Percentiles rank a stretch among this genome's conserved stretches.
These are phyloP conservation scores for Scheffersomyces titani DNA, from an alignment of 1,139 yeast species.

Conservation along the genomic window DNA sequence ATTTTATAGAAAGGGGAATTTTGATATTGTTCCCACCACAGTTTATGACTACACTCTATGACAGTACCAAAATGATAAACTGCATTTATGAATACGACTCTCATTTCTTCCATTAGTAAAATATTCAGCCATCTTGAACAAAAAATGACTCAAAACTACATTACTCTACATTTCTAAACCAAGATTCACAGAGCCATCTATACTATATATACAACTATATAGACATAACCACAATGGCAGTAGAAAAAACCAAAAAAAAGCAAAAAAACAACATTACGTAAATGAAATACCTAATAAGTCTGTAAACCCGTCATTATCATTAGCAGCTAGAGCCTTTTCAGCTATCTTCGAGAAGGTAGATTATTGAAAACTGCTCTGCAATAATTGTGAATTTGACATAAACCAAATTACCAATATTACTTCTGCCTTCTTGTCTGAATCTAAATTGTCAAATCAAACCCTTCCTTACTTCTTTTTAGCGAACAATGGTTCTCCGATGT, in stretches of 20 bases:
- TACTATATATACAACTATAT: neutral
- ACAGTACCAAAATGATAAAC: too few species aligned
- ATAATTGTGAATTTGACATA: neutral
- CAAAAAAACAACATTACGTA: neutral
- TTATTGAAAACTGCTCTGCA: neutral
- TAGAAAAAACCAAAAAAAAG: neutral
- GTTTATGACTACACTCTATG: neutral
- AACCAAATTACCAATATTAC: neutral
- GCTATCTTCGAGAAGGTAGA: neutral
- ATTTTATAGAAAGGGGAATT: too few species aligned
- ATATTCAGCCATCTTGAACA: too few species aligned
- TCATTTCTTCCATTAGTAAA: neutral
- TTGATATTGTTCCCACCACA: too few species aligned
- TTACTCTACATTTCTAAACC: neutral
- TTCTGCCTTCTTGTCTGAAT: neutral
- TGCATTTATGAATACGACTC: neutral
- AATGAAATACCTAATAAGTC: neutral
- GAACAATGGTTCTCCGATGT: conserved; percentile 88
- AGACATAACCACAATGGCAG: conserved; percentile 1
- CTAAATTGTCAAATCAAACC: neutral
- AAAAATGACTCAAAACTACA: neutral
- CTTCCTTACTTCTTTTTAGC: conserved; percentile 58
- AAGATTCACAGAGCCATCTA: neutral
- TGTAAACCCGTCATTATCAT: conserved; percentile 1
- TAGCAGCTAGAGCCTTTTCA: neutral